Conservation (phyloP, 805 yeast species). For the Lachancea thermotolerans region DNA sequence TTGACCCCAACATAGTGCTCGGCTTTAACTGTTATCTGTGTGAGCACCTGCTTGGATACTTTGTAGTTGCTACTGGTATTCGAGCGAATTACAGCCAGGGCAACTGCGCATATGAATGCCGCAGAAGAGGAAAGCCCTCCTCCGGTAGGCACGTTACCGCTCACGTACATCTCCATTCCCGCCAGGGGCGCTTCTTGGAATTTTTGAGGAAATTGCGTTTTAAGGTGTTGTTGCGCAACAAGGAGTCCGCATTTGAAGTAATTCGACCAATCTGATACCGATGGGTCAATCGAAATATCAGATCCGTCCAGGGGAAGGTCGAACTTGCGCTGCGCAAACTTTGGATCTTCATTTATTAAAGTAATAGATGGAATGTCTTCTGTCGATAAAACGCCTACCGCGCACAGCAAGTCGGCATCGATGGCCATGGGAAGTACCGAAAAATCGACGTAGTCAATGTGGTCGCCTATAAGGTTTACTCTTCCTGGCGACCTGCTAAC, state of each 20-base stretch:
- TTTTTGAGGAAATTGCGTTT: slow-evolving; percentile 27
- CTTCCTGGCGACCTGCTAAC: slow-evolving; percentile 67
- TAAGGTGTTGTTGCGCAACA: slow-evolving; percentile 48
- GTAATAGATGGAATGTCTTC: slow-evolving; percentile 23
- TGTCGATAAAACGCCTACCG: slow-evolving; percentile 33
- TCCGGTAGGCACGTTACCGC: slow-evolving; percentile 67
- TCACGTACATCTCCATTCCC: slow-evolving; percentile 48
- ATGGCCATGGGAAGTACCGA: slow-evolving; percentile 71
- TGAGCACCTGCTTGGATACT: slow-evolving; percentile 46
- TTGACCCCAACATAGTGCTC: slow-evolving; percentile 71
- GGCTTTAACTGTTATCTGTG: slow-evolving; percentile 53
- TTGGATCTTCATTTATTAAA: slow-evolving; percentile 32
- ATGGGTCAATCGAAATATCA: slow-evolving; percentile 41
- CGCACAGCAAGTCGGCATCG: slow-evolving; percentile 54
- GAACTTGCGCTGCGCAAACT: slow-evolving; percentile 34
- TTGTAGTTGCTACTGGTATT: slow-evolving; percentile 36
- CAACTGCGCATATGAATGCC: slow-evolving; percentile 60
- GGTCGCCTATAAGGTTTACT: slow-evolving; percentile 70
- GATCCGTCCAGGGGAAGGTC: slow-evolving; percentile 38
- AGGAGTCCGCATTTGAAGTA: slow-evolving; percentile 60
- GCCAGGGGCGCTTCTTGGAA: slow-evolving; percentile 29
- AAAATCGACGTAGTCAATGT: slow-evolving; percentile 61
- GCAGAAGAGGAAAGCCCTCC: slow-evolving; percentile 68
- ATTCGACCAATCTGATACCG: slow-evolving; percentile 54
- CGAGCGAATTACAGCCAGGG: slow-evolving; percentile 49